phyloP scores from a whole-genome alignment of 2,329 filamentous ascomycete species.

The Corinectria fuckeliana region DNA sequence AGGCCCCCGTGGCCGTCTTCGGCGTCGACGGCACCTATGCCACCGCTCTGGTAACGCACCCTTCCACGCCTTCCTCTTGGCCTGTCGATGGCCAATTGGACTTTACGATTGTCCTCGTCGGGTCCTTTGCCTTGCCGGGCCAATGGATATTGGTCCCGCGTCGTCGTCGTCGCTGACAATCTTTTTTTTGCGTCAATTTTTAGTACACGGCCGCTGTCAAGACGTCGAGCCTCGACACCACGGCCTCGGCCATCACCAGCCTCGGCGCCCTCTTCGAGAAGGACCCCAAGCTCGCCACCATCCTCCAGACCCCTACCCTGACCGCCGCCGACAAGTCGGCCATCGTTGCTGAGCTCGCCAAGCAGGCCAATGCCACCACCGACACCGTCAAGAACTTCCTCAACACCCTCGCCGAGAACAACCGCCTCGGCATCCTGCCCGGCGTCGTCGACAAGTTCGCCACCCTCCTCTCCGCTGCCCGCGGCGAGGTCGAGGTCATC shows the following conservation, averaged over 20 bases:
- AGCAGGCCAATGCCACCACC: conserved; percentile 76
- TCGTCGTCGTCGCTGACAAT: conserved; percentile 34
- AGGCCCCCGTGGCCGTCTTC: conserved; percentile 89
- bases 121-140: conserved; percentile 18
- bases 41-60: conserved; percentile 82
- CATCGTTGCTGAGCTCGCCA: conserved; percentile 87
- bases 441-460: conserved; percentile 87
- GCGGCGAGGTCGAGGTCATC: conserved; percentile 90
- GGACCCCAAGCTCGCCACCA: conserved; percentile 79
- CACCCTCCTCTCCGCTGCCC: conserved; percentile 84
- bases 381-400: conserved; percentile 96
- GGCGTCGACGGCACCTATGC: conserved; percentile 98
- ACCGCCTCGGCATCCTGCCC: conserved; percentile 83
- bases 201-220: conserved; percentile 98
- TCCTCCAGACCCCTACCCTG: conserved; percentile 84
- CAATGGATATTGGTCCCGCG: conserved; percentile 32
- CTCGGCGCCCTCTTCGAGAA: conserved; percentile 77
- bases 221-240: conserved; percentile 82
- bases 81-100: conserved; percentile 31
- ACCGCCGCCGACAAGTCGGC: conserved; percentile 79
- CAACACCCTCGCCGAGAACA: conserved; percentile 90
- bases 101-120: conserved; percentile 22
- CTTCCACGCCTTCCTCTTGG: background rate
- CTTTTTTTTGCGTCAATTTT: conserved; percentile 50
- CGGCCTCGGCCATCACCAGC: conserved; percentile 77